Conservation (phyloP, 2,329 filamentous ascomycete genomes). For the Tetracladium maxilliforme region DNA sequence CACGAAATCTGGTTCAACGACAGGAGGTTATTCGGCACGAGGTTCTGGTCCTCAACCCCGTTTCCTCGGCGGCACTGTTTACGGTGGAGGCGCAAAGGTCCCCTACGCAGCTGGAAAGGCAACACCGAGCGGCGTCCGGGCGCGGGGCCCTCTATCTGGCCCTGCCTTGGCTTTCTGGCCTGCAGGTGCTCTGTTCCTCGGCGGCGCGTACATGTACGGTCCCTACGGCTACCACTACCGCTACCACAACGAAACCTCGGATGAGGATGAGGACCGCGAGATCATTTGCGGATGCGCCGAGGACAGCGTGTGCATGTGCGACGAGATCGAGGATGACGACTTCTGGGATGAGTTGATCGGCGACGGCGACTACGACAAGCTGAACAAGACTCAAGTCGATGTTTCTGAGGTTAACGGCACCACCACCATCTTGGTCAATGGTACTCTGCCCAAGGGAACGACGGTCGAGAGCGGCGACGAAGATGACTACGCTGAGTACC, state of each 20-base stretch:
- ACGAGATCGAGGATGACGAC: constrained; percentile 45
- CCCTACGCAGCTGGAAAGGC: constrained; percentile 44
- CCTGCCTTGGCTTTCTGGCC: constrained; percentile 39
- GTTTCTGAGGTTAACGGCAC: constrained; percentile 50
- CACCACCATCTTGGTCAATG: constrained; percentile 54
- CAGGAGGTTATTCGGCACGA: constrained; percentile 35
- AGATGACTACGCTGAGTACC: too few relatives aligned
- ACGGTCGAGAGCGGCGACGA: constrained; percentile 32
- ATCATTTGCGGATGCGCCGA: constrained; percentile 46
- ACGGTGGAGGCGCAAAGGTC: constrained; percentile 45
- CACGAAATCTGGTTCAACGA: constrained; percentile 19
- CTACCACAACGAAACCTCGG: constrained; percentile 28
- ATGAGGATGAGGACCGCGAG: constrained; percentile 40
- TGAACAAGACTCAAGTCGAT: constrained; percentile 47
- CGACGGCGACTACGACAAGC: constrained; percentile 39
- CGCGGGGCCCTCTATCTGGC: constrained; percentile 34
- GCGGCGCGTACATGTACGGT: constrained; percentile 48
- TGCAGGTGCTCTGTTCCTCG: constrained; percentile 5
- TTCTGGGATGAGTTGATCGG: constrained; percentile 51
- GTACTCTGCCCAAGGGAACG: constrained; percentile 57
- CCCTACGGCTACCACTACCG: constrained; percentile 45
- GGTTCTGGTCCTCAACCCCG: constrained; percentile 41
- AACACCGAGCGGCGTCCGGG: constrained; percentile 33
- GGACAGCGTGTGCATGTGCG: constrained; percentile 47
- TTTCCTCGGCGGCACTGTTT: constrained; percentile 50